phyloP scores from a whole-genome alignment of 2,329 filamentous ascomycete genomes.

The Botrytis fragariae region DNA sequence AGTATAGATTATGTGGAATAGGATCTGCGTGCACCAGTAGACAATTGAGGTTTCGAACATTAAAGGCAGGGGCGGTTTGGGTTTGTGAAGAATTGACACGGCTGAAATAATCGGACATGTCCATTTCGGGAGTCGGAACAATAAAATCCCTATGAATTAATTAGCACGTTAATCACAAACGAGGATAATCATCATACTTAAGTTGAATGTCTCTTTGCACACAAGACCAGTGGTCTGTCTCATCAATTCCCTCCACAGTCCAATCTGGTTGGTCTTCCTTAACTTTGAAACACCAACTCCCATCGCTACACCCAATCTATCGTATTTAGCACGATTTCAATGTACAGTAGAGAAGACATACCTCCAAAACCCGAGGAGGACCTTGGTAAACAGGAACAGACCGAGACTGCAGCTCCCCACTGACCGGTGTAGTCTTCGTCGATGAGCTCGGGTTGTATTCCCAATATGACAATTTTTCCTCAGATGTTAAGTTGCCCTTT shows the following conservation, averaged over 20 bases:
- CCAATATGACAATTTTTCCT: constrained; percentile 29
- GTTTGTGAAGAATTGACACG: constrained; percentile 24
- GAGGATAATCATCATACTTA: constrained; percentile 20
- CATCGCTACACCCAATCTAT: constrained; percentile 34
- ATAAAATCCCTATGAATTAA: constrained; percentile 33
- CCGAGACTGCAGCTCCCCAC: constrained; percentile 8
- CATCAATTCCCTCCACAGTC: constrained; percentile 37
- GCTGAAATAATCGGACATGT: constrained; percentile 31
- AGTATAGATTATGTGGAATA: constrained; percentile 33
- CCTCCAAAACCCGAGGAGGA: constrained; percentile 34
- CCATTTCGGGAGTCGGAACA: constrained; percentile 5
- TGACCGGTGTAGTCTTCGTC: neutral
- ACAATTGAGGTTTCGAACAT: constrained; percentile 34
- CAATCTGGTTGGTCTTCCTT: constrained; percentile 34
- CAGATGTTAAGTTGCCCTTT: neutral
- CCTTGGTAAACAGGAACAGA: constrained; percentile 24
- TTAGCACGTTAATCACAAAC: neutral
- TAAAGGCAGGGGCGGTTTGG: constrained; percentile 33
- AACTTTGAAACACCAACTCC: constrained; percentile 34
- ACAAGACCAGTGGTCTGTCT: constrained; percentile 35
- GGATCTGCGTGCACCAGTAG: constrained; percentile 29
- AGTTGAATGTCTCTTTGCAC: constrained; percentile 23
- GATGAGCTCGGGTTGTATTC: constrained; percentile 25
- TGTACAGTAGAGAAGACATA: neutral
- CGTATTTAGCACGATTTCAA: neutral